phyloP scores from a whole-genome alignment of 495 filamentous ascomycete genomes.

The Elaphomyces granulatus region DNA sequence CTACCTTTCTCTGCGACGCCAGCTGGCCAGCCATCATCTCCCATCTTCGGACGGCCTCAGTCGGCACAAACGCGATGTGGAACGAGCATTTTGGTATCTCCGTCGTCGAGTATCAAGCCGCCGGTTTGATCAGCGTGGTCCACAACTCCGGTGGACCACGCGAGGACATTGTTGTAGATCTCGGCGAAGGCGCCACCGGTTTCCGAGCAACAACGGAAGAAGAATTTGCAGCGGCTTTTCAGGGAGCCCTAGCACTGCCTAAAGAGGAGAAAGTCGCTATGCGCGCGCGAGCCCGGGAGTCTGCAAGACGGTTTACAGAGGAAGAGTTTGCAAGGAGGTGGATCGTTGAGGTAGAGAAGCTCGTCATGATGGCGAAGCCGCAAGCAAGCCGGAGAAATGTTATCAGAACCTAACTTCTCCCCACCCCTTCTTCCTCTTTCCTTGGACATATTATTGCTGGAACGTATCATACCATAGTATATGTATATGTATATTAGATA shows the following conservation, averaged over 20 bases:
- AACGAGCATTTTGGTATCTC: conserved; percentile 99
- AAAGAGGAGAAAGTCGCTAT: conserved; percentile 53
- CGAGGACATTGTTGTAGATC: conserved; percentile 72
- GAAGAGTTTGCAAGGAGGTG: conserved; percentile 67
- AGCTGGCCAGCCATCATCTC: conserved; percentile 72
- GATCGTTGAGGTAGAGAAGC: conserved; percentile 52
- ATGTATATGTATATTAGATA: too few species aligned
- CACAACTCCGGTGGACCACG: conserved; percentile 87
- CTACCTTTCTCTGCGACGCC: conserved; percentile 79
- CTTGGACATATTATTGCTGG: too few species aligned
- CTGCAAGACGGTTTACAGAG: conserved; percentile 74
- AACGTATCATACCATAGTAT: too few species aligned
- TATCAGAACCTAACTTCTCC: too few species aligned
- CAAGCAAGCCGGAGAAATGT: too few species aligned
- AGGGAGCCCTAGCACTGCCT: conserved; percentile 54
- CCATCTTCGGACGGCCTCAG: conserved; percentile 54
- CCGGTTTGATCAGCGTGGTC: conserved; percentile 80
- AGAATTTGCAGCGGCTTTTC: conserved; percentile 68
- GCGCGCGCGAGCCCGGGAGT: conserved; percentile 57
- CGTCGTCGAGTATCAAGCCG: conserved; percentile 95
- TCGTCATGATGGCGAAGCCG: conserved; percentile 37
- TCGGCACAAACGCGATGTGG: conserved; percentile 98
- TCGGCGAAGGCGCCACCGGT: conserved; percentile 66
- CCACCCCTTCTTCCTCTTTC: too few species aligned
- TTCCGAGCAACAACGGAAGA: conserved; percentile 65